These are phyloP conservation scores for Primulina huaijiensis DNA, from an alignment of 257 asterid species.

Conservation along the genomic window DNA sequence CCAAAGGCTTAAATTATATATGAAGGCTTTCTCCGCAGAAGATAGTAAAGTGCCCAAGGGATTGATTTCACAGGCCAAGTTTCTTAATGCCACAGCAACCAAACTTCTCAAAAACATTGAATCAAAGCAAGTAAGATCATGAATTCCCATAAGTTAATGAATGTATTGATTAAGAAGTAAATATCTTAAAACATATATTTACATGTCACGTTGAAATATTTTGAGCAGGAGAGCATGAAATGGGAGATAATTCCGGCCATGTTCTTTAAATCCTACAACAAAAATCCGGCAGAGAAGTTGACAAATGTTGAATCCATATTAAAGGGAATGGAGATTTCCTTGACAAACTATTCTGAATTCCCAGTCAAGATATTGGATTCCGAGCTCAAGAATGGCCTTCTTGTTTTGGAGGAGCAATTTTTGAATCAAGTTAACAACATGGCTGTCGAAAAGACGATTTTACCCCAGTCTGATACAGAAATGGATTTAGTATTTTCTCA, in stretches of 20 bases:
- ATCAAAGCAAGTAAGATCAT: slow-evolving; percentile 62
- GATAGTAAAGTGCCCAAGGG: slow-evolving; percentile 45
- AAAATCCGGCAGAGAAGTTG: slow-evolving; percentile 47
- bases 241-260: slow-evolving; percentile 64
- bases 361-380: slow-evolving; percentile 32
- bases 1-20: slow-evolving; percentile 45
- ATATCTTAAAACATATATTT: background rate
- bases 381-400: slow-evolving; percentile 36
- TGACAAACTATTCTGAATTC: slow-evolving; percentile 37
- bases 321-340: slow-evolving; percentile 71
- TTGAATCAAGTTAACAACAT: background rate
- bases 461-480: background rate
- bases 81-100: slow-evolving; percentile 39
- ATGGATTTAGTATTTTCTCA: background rate
- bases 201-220: background rate
- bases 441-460: background rate
- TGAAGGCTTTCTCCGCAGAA: slow-evolving; percentile 64
- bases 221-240: slow-evolving; percentile 67
- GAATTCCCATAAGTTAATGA: background rate
- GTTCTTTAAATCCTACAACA: slow-evolving; percentile 44
- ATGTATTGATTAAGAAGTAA: background rate
- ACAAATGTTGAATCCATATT: slow-evolving; percentile 54
- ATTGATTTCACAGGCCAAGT: slow-evolving; percentile 55
- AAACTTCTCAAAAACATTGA: slow-evolving; percentile 53
- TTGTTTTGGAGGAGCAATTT: slow-evolving; percentile 26